phyloP scores from a whole-genome alignment of 2,329 filamentous ascomycete species.

The Cladosporium sp. region DNA sequence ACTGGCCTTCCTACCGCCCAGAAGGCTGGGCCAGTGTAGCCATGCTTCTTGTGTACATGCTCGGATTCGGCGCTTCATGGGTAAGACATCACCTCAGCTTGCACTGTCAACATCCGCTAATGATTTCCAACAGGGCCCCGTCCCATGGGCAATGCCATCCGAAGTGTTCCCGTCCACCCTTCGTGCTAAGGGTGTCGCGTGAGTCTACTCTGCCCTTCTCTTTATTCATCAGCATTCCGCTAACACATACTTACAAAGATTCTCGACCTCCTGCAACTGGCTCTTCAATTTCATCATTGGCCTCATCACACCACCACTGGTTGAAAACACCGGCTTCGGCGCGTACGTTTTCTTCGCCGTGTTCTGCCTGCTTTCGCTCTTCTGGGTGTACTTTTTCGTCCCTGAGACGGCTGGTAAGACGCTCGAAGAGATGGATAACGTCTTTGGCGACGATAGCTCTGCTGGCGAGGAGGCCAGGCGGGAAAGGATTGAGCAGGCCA shows the following conservation, averaged over 20 bases:
- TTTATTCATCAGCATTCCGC: background rate
- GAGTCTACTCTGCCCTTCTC: background rate
- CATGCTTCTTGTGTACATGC: conserved; percentile 34
- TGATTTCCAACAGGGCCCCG: conserved; percentile 7
- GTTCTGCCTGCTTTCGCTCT: conserved; percentile 52
- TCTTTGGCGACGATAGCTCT: conserved; percentile 36
- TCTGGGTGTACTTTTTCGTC: conserved; percentile 57
- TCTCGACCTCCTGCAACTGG: conserved; percentile 65
- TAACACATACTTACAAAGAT: conserved; percentile 16
- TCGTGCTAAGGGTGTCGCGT: conserved; percentile 64
- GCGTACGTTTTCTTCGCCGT: conserved; percentile 62
- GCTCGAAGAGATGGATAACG: conserved; percentile 20
- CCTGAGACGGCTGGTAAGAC: conserved; percentile 44
- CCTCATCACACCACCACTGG: conserved; percentile 34
- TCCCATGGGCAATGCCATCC: conserved; percentile 21
- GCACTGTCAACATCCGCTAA: background rate
- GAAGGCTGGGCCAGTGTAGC: conserved; percentile 45
- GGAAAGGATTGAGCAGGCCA: conserved; percentile 29
- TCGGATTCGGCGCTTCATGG: conserved; percentile 47
- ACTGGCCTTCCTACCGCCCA: conserved; percentile 45
- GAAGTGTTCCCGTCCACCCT: conserved; percentile 59
- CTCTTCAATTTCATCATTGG: conserved; percentile 62
- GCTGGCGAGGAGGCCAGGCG: conserved; percentile 29
- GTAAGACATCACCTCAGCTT: background rate
- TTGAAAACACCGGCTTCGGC: conserved; percentile 56